Base-by-base conservation (phyloP, 2,329 filamentous ascomycete genomes). In the Cordyceps javanica region DNA sequence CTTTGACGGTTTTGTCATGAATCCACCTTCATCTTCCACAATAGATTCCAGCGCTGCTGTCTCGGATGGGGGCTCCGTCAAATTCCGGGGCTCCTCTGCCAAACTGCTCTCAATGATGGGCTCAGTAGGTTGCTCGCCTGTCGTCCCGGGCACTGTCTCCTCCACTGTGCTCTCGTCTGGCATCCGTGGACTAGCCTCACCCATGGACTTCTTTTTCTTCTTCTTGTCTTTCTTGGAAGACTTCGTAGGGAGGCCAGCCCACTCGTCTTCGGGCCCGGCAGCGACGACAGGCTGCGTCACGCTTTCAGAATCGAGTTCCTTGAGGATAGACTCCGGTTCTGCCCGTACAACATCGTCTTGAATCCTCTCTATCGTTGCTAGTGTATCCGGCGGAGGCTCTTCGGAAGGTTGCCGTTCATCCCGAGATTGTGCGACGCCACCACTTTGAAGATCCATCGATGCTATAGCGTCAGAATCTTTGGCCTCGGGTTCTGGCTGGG, bases 201-300 rank as follows among this genome's bases (percentile, higher is more conserved):
- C 63, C 63, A 30, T 60, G 11, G 19, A 28, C 53, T 46, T 61
- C 58, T 52, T 56, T 44, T 50, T 62, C 45, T 44, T 53, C 58
- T 67, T 67, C 59, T 72, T 69, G 59, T 69, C 65, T 59, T 68
- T 69, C 59, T 69, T 65, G 54, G 67, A 65, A 58, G 60, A 61
- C 59, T 65, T 67, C 42, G 62, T 62, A 63, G 62, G 66, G 52
- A 65, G 66, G 62, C 65, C 64, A 67, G 63, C 65, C 63, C 61
- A 63, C 57, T 67, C 65, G 62, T 68, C 65, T 64, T 68, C 63
- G 62, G 66, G 63, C 64, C 61, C 51, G 26, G 28, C 14, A 13
- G 51, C 61, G 60, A 61, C 61, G 57, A 64, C 62, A 60, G 60
- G 59, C 58, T 65, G 63, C 60, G 63, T 16, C n/a, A 26, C 11